phyloP scores from a whole-genome alignment of 129 eudicot genomes.

The Silybum marianum region DNA sequence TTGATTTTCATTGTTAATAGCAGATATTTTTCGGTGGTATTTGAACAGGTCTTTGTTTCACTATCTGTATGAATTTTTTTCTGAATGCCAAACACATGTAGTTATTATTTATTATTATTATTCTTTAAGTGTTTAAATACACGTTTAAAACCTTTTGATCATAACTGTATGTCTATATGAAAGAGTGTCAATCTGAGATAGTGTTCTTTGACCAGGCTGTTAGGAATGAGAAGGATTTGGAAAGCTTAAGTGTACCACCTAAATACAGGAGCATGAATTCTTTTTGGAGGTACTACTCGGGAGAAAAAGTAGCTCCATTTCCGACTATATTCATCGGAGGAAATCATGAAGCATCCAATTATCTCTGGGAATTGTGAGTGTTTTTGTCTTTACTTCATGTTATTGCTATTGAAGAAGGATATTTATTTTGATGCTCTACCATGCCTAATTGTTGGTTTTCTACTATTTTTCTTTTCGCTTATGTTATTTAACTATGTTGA shows the following conservation, averaged over 20 bases:
- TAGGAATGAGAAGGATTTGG: slow-evolving; percentile 83
- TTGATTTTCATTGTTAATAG: not conserved
- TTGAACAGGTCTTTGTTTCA: not conserved
- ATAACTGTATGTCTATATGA: not conserved
- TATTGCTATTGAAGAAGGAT: not conserved
- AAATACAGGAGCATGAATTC: slow-evolving; percentile 78
- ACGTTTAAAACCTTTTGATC: not conserved
- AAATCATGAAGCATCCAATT: slow-evolving; percentile 97
- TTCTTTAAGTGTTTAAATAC: not conserved
- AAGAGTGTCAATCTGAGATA: slow-evolving; percentile 4
- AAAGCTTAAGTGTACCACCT: slow-evolving; percentile 70
- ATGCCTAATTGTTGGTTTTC: slow-evolving; percentile 1
- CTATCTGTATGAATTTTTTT: not conserved
- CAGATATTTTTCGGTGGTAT: not conserved
- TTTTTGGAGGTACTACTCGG: slow-evolving; percentile 94
- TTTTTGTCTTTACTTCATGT: not conserved
- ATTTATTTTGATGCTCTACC: not conserved
- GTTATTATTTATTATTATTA: not conserved
- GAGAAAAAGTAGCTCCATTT: slow-evolving; percentile 85
- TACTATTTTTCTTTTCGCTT: slow-evolving; percentile 8
- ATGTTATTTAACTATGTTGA: not conserved
- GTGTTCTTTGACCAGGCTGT: slow-evolving; percentile 62
- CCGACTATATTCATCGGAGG: slow-evolving; percentile 97
- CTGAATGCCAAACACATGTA: not conserved
- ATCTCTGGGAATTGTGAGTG: slow-evolving; percentile 93